Base-by-base conservation (phyloP, 306 rosid genomes). In the Crataegus laevigata region DNA sequence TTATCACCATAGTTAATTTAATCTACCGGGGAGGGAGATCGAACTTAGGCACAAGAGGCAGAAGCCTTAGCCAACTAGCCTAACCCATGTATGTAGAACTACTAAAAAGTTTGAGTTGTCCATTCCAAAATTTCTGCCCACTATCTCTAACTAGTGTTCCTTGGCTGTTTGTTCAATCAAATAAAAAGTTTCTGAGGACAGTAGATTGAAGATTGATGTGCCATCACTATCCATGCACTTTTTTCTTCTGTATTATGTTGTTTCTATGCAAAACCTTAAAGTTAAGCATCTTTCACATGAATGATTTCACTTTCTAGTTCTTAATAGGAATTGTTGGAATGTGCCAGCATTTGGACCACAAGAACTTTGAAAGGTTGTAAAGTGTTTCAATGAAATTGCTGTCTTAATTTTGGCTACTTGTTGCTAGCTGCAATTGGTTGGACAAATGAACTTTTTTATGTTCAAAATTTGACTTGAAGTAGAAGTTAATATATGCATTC, bases 261-360 rank as follows among this genome's bases (percentile, higher is more conserved):
- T 32, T 24, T 24, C 18, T 70, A 61, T 61, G 71, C 76, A 24
- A 11, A 71, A 14, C 13, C 66, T 50, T 42, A 11, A 36, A 52
- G 60, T 57, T 58, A 54, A 74, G 36, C 59, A 45, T 38, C 54
- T 47, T 45, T 67, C 32, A 22, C 40, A 1, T 38, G 21, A 29
- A 69, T 68, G 34, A 47, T 28, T 68, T 71, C 26, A 61, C 26
- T 26, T 42, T 29, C 60, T 43, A 40, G 28, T 25, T 66, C 29
- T n/a, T n/a, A 22, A 6, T 29, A 47, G n/a, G 42, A 30, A 14
- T 42, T 59, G 13, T 26, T 11, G 26, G 59, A 67, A 24, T 22
- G 57, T 57, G 66, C 71, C 34, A 17, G 29, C 52, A 32, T 45
- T 54, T 60, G 77, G 77, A 66, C 66, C 69, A 43, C 74, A 15